Base-by-base conservation (phyloP, 75 land plant genomes). In the Cunninghamia lanceolata region DNA sequence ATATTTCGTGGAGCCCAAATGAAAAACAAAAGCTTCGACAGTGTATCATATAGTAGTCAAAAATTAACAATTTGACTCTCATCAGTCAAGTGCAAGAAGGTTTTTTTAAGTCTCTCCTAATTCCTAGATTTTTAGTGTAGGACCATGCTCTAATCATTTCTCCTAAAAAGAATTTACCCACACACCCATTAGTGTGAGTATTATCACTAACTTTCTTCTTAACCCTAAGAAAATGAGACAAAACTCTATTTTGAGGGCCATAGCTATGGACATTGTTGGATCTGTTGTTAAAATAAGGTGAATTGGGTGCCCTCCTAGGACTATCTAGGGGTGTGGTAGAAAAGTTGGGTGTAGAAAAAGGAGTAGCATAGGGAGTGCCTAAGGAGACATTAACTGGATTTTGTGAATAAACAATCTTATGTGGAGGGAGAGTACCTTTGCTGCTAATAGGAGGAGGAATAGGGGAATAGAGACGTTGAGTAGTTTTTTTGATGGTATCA, bases 301-400 rank as follows among this genome's bases (percentile, higher is more conserved):
- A 78, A 14, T 88, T 47, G 2, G 75, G 83, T 21, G 47, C 35
- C 84, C 94, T 89, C 81, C 79, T 42, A 17, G 94, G 95, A 70
- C 95, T 94, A 81, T n/a, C 9, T 4, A 88, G 70, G 0, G 95
- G 93, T 25, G 94, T 90, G 28, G 93, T 88, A 2, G 90, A 86
- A 80, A 85, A 92, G 59, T 88, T 88, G 36, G 93, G 93, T 2
- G 95, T 93, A 14, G 90, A 93, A 87, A 94, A 93, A 14, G 94
- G 95, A 11, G 95, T 91, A 8, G 91, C 84, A 84, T 90, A 91
- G 25, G 95, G 93, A 38, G 90, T 88, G 82, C 42, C 40, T 28
- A 40, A 28, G 50, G 82, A 10, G n/a, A 91, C 88, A 7, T 93
- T 93, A 78, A 93, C 85, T 83, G 95, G 90, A 90, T 93, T 91